Evolutionary conservation across 2,329 filamentous ascomycete genomes (phyloP), one percentile per base, ranked within the genome.

Genomic region (Aureobasidium leucospermi): DNA sequence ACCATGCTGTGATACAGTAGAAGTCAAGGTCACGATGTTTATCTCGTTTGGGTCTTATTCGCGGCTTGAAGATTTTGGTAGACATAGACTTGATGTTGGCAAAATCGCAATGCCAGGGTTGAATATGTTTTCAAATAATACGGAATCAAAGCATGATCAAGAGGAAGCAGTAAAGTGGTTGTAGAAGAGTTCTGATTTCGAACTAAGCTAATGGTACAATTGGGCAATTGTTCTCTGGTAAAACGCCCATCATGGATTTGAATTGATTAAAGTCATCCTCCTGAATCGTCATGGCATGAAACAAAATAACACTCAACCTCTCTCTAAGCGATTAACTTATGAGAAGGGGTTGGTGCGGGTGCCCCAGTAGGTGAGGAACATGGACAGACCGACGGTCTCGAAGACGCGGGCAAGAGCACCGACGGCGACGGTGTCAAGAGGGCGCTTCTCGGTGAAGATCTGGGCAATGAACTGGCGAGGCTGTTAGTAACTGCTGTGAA

Each of bases 291-390:
- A 58, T 48, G 41, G 55, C 55, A 58, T 58, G 55, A 58, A 47
- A 58, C 32, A 48, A 58, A 58, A 32, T 6, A n/a, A 58, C 31
- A 58, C 55, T 42, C 31, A 45, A 36, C 39, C 52, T 48, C 39
- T 58, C 55, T 39, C 42, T 41, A 58, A 58, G 55, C 55, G 42
- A 68, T 59, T 70, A 41, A 42, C 67, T 81, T 88, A 92, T 71
- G 91, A 85, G 76, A 96, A 95, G 62, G 90, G 90, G 80, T 91
- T 93, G 78, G 90, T 94, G 73, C 89, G 87, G 70, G 93, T 96
- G 70, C 93, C 93, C 93, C 93, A 97, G 88, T 90, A 97, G 73
- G 90, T 96, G 69, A 97, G 81, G 84, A 97, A 90, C 70, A 96
- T 74, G 64, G 88, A 91, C 61, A 97, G 84, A 65, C 93, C 94